Conservation (phyloP, 106 monocot genomes). For the Acorus gramineus region DNA sequence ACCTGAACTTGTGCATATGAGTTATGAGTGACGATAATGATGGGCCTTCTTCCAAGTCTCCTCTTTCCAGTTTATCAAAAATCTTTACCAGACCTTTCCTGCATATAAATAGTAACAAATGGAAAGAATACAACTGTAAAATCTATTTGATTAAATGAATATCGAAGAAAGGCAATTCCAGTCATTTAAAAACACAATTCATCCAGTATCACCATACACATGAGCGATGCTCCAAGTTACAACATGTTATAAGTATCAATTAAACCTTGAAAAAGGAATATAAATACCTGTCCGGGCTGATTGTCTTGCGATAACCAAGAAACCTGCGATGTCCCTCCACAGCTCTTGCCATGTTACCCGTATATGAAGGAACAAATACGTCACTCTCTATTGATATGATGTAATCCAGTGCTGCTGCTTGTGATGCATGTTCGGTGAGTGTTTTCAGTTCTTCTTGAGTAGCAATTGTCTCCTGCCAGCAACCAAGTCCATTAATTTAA, state of each 20-base stretch:
- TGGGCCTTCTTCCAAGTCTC: conserved; percentile 59
- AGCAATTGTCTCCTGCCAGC: conserved; percentile 61
- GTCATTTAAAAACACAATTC: too few relatives aligned
- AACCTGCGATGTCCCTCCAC: conserved; percentile 96
- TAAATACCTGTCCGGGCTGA: conserved; percentile 75
- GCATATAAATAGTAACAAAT: conserved; percentile 6
- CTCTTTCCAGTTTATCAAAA: conserved; percentile 72
- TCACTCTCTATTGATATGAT: conserved; percentile 95
- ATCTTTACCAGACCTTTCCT: conserved; percentile 88
- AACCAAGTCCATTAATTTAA: neutral
- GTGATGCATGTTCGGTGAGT: conserved; percentile 67
- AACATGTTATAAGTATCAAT: too few relatives aligned
- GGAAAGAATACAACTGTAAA: neutral
- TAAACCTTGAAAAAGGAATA: neutral
- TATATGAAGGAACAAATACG: conserved; percentile 83
- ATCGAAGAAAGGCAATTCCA: too few relatives aligned
- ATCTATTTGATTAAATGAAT: too few relatives aligned
- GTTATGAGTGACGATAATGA: conserved; percentile 40
- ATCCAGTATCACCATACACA: too few relatives aligned
- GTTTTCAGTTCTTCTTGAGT: conserved; percentile 58
- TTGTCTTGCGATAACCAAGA: conserved; percentile 84
- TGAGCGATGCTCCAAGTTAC: too few relatives aligned
- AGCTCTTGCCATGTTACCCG: conserved; percentile 96
- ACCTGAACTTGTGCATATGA: conserved; percentile 80
- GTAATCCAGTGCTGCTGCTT: conserved; percentile 85